Conservation (phyloP, 371 early-diverging fungal species). For the Capillidium rhysosporum region DNA sequence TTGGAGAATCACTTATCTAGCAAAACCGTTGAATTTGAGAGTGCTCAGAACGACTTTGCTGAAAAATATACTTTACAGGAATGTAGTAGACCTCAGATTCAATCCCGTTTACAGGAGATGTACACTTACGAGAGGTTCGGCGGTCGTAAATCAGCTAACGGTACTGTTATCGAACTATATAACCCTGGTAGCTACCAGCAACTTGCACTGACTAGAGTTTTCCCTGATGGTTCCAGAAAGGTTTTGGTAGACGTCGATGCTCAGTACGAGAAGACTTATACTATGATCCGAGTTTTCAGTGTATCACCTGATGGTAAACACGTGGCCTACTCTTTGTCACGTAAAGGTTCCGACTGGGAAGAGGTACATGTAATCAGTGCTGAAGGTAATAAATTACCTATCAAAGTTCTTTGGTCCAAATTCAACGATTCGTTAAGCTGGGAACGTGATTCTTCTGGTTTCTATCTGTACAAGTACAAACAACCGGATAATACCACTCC, state of each 20-base stretch:
- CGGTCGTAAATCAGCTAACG: conserved; percentile 19
- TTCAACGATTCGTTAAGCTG: conserved; percentile 24
- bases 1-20: conserved; percentile 23
- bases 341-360: conserved; percentile 40
- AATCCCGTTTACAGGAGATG: no score
- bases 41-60: neutral
- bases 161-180: conserved; percentile 31
- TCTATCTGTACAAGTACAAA: conserved; percentile 20
- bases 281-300: conserved; percentile 15
- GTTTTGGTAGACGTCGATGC: conserved; percentile 10
- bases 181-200: conserved; percentile 33
- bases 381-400: conserved; percentile 8
- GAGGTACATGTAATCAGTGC: conserved; percentile 19
- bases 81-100: neutral
- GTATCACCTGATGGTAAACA: conserved; percentile 25
- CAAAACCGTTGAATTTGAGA: conserved; percentile 16
- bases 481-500: neutral
- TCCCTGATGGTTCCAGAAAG: neutral
- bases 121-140: neutral
- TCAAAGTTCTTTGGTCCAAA: conserved; percentile 27
- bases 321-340: conserved; percentile 22
- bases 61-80: neutral
- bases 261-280: conserved; percentile 14
- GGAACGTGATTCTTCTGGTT: conserved; percentile 38
- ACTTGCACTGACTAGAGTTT: neutral